Percentiles rank a stretch among this genome's conserved stretches.
Conservation (phyloP, 2,329 filamentous ascomycete species). For the Aureobasidium sp. region DNA sequence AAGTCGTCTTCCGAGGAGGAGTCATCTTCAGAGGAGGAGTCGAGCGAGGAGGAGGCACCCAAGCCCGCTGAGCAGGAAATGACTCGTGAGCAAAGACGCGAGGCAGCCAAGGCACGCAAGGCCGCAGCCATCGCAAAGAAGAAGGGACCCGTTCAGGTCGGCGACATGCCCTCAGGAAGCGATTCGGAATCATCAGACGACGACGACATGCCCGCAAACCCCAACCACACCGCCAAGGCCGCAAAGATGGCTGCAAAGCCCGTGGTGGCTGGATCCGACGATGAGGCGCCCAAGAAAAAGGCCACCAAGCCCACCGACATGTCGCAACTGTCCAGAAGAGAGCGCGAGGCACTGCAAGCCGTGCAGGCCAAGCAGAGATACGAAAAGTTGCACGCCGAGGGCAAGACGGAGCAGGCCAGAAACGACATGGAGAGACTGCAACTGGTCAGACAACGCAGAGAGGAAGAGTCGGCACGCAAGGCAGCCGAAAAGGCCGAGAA, state of each 20-base stretch:
- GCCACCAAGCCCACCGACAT: constrained; percentile 38
- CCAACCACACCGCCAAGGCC: constrained; percentile 68
- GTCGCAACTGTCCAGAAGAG: constrained; percentile 56
- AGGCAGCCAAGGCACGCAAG: constrained; percentile 83
- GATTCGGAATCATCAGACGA: constrained; percentile 56
- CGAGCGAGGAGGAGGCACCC: constrained; percentile 35
- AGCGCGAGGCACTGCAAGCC: constrained; percentile 76
- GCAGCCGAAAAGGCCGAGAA: constrained; percentile 55
- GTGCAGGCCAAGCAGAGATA: constrained; percentile 85
- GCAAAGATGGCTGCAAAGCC: constrained; percentile 58
- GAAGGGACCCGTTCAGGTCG: constrained; percentile 65
- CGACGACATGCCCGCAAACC: constrained; percentile 72
- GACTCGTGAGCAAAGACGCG: constrained; percentile 81
- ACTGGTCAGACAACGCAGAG: constrained; percentile 78
- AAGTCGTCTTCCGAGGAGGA: constrained; percentile 40
- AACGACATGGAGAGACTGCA: constrained; percentile 78
- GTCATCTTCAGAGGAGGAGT: constrained; percentile 32
- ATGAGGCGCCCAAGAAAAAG: constrained; percentile 45
- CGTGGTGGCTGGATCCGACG: constrained; percentile 49
- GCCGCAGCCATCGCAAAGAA: constrained; percentile 76
- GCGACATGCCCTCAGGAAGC: constrained; percentile 70
- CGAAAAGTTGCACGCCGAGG: constrained; percentile 83
- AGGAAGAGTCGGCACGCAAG: constrained; percentile 74
- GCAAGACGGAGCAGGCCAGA: constrained; percentile 94
- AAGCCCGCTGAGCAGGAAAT: constrained; percentile 44